Conservation (phyloP, 305 asterid species). For the Fraxinus xanthoxyloides region DNA sequence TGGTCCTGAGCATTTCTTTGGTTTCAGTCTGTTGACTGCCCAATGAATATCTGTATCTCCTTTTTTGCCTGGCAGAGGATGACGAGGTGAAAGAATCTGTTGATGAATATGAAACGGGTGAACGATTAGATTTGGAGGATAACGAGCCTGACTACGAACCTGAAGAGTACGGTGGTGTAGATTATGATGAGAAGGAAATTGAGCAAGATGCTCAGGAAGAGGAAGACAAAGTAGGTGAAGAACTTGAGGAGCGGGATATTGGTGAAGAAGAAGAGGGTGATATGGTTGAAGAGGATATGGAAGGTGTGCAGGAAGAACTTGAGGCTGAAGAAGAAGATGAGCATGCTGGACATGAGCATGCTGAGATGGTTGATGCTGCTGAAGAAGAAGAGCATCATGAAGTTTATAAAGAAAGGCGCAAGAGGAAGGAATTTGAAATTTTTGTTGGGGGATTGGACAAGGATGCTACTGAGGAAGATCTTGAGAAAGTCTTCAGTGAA, state of each 20-base stretch:
- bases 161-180: constrained; percentile 75
- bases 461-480: constrained; percentile 94
- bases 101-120: constrained; percentile 81
- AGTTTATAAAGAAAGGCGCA: constrained; percentile 78
- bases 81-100: constrained; percentile 56
- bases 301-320: constrained; percentile 54
- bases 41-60: constrained; percentile 28
- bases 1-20: constrained; percentile 21
- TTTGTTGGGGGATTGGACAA: constrained; percentile 98
- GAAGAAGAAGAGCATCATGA: constrained; percentile 92
- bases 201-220: constrained; percentile 66
- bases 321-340: constrained; percentile 70
- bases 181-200: constrained; percentile 80
- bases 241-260: constrained; percentile 52
- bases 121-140: constrained; percentile 87
- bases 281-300: constrained; percentile 64
- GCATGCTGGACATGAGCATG: constrained; percentile 46
- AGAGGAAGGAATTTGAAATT: constrained; percentile 90
- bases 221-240: constrained; percentile 59
- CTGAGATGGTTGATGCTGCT: constrained; percentile 60
- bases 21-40: constrained; percentile 31
- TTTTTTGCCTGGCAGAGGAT: constrained; percentile 54
- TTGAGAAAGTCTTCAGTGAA: constrained; percentile 73
- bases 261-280: constrained; percentile 70
- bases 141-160: constrained; percentile 92